Conservation (phyloP, 345 rosid species). For the Aquilaria yunnanensis region DNA sequence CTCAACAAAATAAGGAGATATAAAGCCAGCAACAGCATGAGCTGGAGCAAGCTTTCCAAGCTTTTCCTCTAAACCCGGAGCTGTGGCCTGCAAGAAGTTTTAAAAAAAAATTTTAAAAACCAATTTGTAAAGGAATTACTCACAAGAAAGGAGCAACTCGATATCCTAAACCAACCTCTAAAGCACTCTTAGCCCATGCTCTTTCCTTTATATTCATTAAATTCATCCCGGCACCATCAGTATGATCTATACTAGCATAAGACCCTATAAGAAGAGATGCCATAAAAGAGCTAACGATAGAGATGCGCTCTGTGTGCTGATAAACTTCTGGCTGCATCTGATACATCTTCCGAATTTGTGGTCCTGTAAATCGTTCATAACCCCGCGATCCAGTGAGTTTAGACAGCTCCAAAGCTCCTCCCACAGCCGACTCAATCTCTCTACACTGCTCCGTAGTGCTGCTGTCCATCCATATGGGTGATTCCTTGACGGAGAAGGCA, state of each 20-base stretch:
- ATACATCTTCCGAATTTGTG: conserved; percentile 74
- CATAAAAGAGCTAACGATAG: conserved; percentile 94
- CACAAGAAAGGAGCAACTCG: conserved; percentile 5
- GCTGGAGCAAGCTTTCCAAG: conserved; percentile 90
- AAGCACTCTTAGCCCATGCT: conserved; percentile 55
- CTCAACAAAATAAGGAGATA: conserved; percentile 72
- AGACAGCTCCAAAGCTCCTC: conserved; percentile 79
- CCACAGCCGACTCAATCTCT: conserved; percentile 86
- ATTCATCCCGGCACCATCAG: conserved; percentile 97
- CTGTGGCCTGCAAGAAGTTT: conserved; percentile 56
- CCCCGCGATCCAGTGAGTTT: conserved; percentile 73
- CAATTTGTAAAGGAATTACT: neutral
- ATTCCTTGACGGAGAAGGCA: conserved; percentile 68
- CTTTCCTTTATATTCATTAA: conserved; percentile 77
- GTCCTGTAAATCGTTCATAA: conserved; percentile 82
- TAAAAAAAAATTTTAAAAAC: conserved; percentile 4
- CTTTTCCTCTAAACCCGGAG: conserved; percentile 76
- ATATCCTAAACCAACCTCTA: conserved; percentile 53
- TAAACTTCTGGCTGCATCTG: conserved; percentile 38
- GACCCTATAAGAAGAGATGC: conserved; percentile 67
- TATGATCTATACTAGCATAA: conserved; percentile 81
- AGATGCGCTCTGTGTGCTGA: conserved; percentile 69
- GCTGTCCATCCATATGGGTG: conserved; percentile 96
- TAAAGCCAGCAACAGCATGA: conserved; percentile 75
- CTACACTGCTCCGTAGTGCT: conserved; percentile 77